These are phyloP conservation scores for Paecilomyces sp. DNA, from an alignment of 2,329 filamentous ascomycete species.

Conservation along the genomic window DNA sequence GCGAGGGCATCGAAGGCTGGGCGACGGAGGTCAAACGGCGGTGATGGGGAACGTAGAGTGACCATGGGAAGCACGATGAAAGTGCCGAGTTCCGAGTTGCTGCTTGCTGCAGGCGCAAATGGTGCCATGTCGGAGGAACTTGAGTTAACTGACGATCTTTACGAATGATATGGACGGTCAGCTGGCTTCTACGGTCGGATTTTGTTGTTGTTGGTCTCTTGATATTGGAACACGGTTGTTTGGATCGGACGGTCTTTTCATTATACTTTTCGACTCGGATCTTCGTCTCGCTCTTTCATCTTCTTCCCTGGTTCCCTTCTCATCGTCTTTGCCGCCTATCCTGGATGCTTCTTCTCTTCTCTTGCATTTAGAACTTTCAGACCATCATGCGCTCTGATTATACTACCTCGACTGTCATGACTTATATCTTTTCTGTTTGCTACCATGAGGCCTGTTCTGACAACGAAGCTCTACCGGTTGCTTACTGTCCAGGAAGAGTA, in stretches of 20 bases:
- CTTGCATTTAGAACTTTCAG: neutral
- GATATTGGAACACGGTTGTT: neutral
- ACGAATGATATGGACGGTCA: neutral
- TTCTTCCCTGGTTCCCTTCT: neutral
- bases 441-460: neutral
- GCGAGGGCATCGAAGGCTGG: conserved; percentile 94
- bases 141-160: conserved; percentile 1
- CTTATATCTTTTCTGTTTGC: neutral
- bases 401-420: neutral
- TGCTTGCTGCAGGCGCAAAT: neutral
- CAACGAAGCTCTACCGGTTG: neutral
- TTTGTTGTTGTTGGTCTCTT: neutral
- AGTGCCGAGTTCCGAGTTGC: neutral
- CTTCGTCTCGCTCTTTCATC: neutral
- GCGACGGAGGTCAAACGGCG: conserved; percentile 79
- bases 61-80: neutral
- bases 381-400: neutral
- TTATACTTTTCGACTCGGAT: neutral
- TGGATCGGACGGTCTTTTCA: neutral
- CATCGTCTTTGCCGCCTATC: neutral
- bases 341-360: neutral
- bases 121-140: neutral
- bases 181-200: neutral
- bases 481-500: neutral
- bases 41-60: conserved; percentile 28